Base-by-base conservation (phyloP, 2,329 filamentous ascomycete species). In the Emergomyces africanus region DNA sequence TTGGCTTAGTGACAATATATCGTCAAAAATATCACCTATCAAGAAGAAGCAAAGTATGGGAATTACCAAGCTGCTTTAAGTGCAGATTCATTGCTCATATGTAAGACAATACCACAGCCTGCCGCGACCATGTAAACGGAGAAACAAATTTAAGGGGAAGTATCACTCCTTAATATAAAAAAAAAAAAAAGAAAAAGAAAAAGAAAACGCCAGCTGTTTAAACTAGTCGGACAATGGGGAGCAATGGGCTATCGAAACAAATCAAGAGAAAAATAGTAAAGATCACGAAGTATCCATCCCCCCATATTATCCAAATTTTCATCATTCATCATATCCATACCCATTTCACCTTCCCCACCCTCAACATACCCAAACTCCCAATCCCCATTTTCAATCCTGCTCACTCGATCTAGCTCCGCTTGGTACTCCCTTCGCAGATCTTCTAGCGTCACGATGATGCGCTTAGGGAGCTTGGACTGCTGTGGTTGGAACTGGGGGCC, bases 341-440 rank as follows among this genome's bases (percentile, higher is more conserved):
- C 57, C 49, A 20, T 56, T 46, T 42, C 48, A 37, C 42, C 53
- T 25, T 54, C 54, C 25, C 35, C 14, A 23, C 54, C 58, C 23
- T 57, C 58, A 8, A 60, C 64, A 48, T 72, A 74, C 46, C 75
- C 79, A 69, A 96, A 89, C 18, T 88, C 87, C 78, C 95, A 96
- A 69, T 95, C 85, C 60, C 95, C 90, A 69, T 89, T 88, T 74
- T 94, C 86, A 70, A 96, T 90, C 57, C 89, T 87, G 57, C 87
- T 89, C 65, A 94, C 87, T 63, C 90, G 82, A 74, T 99, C 94
- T 68, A 99, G 76, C 73, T 97, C 90, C 28, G 82, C 83, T 74
- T 95, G 89, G 71, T 96, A 99, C 70, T 92, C 88, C 72, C 87
- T 89, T 68, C 91, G 82, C 57, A 97, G 78, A 70, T 96, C 91